Conservation (phyloP, 352 stramenopile species). For the Globisporangium spinosum region DNA sequence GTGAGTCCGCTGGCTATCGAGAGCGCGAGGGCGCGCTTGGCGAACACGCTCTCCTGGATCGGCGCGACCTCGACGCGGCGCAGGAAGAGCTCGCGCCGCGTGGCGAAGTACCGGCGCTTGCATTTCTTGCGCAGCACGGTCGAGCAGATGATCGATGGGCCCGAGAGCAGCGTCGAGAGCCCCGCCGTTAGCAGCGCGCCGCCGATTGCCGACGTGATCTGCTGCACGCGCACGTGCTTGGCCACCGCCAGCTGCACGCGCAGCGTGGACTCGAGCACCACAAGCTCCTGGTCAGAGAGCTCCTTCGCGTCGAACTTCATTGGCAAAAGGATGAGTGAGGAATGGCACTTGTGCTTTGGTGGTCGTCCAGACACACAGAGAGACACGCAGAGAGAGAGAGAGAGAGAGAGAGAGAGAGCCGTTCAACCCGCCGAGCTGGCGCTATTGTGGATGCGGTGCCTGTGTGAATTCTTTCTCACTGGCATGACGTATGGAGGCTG, state of each 20-base stretch:
- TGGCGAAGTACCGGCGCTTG: conserved; percentile 18
- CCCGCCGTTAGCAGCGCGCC: conserved; percentile 19
- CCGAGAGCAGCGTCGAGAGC: conserved; percentile 22
- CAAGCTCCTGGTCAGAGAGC: conserved; percentile 22
- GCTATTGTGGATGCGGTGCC: not conserved
- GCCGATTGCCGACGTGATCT: conserved; percentile 21
- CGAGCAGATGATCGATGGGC: conserved; percentile 23
- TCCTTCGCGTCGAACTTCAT: conserved; percentile 19
- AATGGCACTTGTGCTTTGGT: not conserved
- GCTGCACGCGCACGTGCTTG: conserved; percentile 21
- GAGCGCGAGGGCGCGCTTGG: conserved; percentile 24
- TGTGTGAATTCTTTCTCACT: not conserved
- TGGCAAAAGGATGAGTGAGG: not conserved
- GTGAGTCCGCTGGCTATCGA: conserved; percentile 23
- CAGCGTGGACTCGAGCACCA: conserved; percentile 28
- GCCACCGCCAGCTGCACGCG: conserved; percentile 28
- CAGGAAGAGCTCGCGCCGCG: conserved; percentile 15
- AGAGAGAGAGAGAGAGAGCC: not conserved
- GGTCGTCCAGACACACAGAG: not conserved
- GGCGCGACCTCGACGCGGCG: conserved; percentile 15
- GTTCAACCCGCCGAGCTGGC: not conserved
- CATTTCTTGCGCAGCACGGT: conserved; percentile 22
- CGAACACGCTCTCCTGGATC: conserved; percentile 17
- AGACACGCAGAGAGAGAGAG: not conserved
- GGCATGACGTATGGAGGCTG: not conserved